Percentiles rank a stretch among this genome's conserved stretches.
Evolutionary conservation across 371 early-diverging fungal species (phyloP).

Genomic region (Mortierella sp.): DNA sequence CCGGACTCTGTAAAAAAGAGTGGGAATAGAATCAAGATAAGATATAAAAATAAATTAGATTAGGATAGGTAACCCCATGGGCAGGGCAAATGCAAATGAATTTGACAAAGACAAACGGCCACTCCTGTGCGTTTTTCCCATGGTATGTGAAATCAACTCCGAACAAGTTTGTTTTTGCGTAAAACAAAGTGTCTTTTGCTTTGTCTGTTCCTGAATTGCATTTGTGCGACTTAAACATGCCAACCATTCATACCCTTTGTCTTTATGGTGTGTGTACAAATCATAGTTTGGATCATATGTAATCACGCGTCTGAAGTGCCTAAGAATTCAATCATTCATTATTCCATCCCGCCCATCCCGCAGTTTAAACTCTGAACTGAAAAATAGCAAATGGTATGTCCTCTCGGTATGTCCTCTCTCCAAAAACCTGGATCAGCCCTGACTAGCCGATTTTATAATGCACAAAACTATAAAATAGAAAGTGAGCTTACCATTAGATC

Average conservation of each 20-base stretch:
- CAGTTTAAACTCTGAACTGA: neutral
- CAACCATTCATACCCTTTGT: neutral
- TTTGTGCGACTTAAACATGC: neutral
- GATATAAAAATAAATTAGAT: neutral
- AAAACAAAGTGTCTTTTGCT: no score
- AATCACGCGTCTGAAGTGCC: constrained; percentile 2
- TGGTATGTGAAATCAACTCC: no score
- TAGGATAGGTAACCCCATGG: neutral
- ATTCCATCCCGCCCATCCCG: neutral
- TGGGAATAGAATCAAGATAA: neutral
- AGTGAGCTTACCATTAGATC: constrained; percentile 30
- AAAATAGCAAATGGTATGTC: no score
- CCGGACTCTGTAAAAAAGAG: constrained; percentile 19
- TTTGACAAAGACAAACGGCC: no score
- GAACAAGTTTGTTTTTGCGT: no score
- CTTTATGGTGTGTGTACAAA: neutral
- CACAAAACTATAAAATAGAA: neutral
- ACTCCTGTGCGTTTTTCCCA: no score
- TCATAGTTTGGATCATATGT: neutral
- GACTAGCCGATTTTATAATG: neutral
- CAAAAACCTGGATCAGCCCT: neutral
- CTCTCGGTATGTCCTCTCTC: no score
- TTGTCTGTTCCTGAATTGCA: no score
- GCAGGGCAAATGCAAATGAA: no score
- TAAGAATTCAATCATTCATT: neutral